A percentile compares a stretch with the other conserved stretches of the same genome.
These are phyloP conservation scores for Tolypocladium tropicale DNA, from an alignment of 2,329 filamentous ascomycete species.

Conservation along the genomic window DNA sequence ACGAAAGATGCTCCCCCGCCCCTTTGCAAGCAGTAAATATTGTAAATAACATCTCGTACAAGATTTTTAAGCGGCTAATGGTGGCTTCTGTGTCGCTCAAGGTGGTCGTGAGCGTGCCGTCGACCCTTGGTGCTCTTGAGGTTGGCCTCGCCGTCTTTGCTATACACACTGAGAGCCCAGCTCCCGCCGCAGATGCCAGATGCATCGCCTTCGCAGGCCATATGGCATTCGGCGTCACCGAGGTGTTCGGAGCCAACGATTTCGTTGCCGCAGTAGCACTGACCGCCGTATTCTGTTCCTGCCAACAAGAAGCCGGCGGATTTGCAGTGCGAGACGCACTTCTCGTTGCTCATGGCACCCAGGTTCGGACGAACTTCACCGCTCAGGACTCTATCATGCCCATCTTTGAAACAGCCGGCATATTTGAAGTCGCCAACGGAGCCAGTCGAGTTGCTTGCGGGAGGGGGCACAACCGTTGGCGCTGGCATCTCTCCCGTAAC, in stretches of 20 bases:
- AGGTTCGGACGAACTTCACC: conserved; percentile 29
- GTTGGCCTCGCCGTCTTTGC: conserved; percentile 21
- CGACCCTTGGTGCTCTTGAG: conserved; percentile 17
- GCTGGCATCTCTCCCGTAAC: conserved; percentile 22
- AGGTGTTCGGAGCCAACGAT: conserved; percentile 26
- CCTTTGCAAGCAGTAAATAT: neutral
- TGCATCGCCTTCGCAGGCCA: conserved; percentile 36
- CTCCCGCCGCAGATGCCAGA: conserved; percentile 39
- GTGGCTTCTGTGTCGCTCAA: conserved; percentile 20
- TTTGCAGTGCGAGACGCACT: conserved; percentile 39
- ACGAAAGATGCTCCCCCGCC: neutral
- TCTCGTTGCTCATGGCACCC: conserved; percentile 30
- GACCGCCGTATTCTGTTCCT: conserved; percentile 38
- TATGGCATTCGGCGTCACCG: conserved; percentile 31
- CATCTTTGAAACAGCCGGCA: conserved; percentile 33
- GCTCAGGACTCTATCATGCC: conserved; percentile 24
- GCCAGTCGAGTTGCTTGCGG: conserved; percentile 9
- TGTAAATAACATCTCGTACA: neutral
- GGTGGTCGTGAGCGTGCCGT: conserved; percentile 27
- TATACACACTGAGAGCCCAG: conserved; percentile 35
- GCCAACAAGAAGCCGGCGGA: conserved; percentile 30
- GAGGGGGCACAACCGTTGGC: conserved; percentile 4
- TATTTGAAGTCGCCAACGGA: conserved; percentile 22
- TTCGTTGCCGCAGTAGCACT: conserved; percentile 41
- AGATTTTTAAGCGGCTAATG: too few relatives aligned